Percentiles rank a stretch among this genome's conserved stretches.
phyloP scores from a whole-genome alignment of 2,329 filamentous ascomycete genomes.

The Fusarium drepaniforme region DNA sequence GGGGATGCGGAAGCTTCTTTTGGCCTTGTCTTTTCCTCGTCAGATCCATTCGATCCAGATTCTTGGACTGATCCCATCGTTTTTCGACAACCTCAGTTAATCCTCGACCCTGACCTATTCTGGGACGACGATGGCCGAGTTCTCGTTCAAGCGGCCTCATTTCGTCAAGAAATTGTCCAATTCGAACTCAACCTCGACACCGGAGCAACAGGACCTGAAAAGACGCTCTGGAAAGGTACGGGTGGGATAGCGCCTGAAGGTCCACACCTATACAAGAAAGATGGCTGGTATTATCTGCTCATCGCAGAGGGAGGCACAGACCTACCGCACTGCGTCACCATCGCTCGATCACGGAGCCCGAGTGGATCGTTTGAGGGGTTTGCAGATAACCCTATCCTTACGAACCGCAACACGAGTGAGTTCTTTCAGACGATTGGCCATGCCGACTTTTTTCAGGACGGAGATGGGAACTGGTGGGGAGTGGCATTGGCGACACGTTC shows the following conservation, averaged over 20 bases:
- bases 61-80: background rate
- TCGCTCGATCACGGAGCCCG: background rate
- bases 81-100: background rate
- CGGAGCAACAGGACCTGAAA: background rate
- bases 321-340: background rate
- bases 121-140: background rate
- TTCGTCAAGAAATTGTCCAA: background rate
- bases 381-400: background rate
- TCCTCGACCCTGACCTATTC: background rate
- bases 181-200: background rate
- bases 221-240: background rate
- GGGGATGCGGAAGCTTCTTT: background rate
- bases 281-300: conserved; percentile 45
- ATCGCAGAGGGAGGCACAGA: conserved; percentile 1
- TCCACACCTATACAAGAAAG: conserved; percentile 58
- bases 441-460: background rate
- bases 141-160: background rate
- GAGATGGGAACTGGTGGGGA: background rate
- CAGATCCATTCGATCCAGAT: background rate
- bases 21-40: background rate
- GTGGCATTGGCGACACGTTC: background rate
- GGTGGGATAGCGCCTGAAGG: conserved; percentile 1
- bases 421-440: background rate
- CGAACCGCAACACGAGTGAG: background rate
- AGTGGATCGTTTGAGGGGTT: background rate